Base-by-base conservation (phyloP, 768 basidiomycete genomes). In the Naganishia onofrii region DNA sequence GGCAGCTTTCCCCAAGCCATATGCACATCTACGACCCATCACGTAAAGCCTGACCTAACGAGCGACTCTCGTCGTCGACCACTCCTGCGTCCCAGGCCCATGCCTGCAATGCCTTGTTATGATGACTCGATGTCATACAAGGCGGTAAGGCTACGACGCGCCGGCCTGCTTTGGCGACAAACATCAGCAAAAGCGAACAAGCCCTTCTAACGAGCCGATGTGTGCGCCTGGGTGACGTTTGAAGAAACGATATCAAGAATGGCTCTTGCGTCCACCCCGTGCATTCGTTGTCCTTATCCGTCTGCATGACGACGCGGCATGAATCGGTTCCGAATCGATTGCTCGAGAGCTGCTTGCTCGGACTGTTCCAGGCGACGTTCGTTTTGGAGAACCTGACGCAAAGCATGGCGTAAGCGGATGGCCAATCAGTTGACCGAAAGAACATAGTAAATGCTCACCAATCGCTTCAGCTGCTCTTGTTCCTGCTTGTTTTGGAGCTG, bases 401-500 rank as follows among this genome's bases (percentile, higher is more conserved):
- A 28, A 17, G 10, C 21, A 2, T 70, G 44, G 23, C 4, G 21
- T n/a, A 31, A 28, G 36, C 28, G 17, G n/a, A n/a, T n/a, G 26
- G 3, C 9, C 5, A 52, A 66, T 42, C 31, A 26, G 19, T 28
- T n/a, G n/a, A 34, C 34, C n/a, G 44, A n/a, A 26, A 31, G 34
- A 17, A 13, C 13, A 19, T 0, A 54, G 10, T 19, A 23, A 26
- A 21, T 21, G 34, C 70, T 53, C 3, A 96, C 96, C 23, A 98
- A 85, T n/a, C 89, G 87, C 83, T 99, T 99, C 74, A 99, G 83
- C 71, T 97, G 92, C 80, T 98, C 93, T 75, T 98, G 95, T 78
- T 99, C 96, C 8, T 91, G 92, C 81, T 89, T 91, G 81, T 94
- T 93, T 78, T 93, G 93, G 72, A 91, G 83, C 77, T 97, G 96